Percentiles rank a stretch among this genome's conserved stretches.
These are phyloP conservation scores for Mycoemilia scoparia DNA, from an alignment of 192 early-diverging fungal genomes.

Conservation along the genomic window DNA sequence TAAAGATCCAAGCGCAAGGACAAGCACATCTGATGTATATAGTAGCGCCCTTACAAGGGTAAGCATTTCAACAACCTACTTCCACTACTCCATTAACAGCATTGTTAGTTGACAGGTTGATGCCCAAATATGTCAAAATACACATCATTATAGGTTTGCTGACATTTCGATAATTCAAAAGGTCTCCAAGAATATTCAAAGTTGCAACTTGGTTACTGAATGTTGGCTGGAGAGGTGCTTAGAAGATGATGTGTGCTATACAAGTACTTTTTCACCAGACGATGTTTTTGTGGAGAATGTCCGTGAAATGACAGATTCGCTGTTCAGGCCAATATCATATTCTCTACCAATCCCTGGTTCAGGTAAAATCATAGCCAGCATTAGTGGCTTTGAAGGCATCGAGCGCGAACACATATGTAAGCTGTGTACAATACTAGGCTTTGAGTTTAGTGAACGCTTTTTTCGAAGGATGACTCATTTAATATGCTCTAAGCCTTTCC, in stretches of 20 bases:
- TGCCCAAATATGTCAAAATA: slow-evolving; percentile 7
- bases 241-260: slow-evolving; percentile 16
- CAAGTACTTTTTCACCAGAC: slow-evolving; percentile 2
- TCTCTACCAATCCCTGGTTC: background rate
- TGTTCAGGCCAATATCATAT: slow-evolving; percentile 18
- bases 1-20: too few species aligned
- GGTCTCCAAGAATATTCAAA: background rate
- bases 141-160: slow-evolving; percentile 9
- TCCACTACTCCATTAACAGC: slow-evolving; percentile 1
- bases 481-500: slow-evolving; percentile 37
- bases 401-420: slow-evolving; percentile 34
- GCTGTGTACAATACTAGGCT: slow-evolving; percentile 23
- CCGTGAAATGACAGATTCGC: slow-evolving; percentile 12
- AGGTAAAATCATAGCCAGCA: slow-evolving; percentile 15
- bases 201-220: slow-evolving; percentile 29
- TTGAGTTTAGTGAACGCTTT: slow-evolving; percentile 31
- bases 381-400: slow-evolving; percentile 37
- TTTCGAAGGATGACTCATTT: slow-evolving; percentile 45
- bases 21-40: too few species aligned
- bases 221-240: slow-evolving; percentile 43
- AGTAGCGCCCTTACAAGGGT: background rate
- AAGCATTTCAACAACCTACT: background rate
- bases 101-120: background rate
- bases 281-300: slow-evolving; percentile 3
- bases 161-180: slow-evolving; percentile 5